A percentile compares a stretch with the other conserved stretches of the same genome.
Conservation (phyloP, 352 stramenopile species). For the Thraustochytrium striatum region DNA sequence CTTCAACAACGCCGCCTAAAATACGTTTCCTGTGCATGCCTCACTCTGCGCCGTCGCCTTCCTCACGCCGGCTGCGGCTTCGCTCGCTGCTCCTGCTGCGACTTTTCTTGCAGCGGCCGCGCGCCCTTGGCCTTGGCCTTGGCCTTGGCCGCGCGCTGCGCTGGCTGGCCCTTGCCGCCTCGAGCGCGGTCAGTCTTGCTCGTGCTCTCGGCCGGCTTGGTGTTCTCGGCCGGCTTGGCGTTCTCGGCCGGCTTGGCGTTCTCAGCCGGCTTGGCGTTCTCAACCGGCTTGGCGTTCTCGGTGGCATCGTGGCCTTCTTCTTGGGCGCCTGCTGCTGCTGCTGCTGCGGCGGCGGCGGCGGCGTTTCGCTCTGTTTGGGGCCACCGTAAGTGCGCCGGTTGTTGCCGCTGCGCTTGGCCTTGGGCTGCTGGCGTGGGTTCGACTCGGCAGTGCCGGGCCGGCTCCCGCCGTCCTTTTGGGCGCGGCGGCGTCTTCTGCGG, state of each 20-base stretch:
- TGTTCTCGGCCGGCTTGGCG: neutral
- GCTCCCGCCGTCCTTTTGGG: too few relatives aligned
- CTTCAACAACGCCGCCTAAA: slow-evolving; percentile 18
- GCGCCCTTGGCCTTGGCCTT: neutral
- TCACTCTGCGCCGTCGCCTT: neutral
- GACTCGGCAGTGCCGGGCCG: too few relatives aligned
- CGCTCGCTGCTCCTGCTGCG: neutral
- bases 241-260: neutral
- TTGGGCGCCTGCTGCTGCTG: neutral
- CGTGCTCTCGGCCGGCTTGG: neutral
- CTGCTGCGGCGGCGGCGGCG: neutral
- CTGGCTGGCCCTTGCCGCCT: neutral
- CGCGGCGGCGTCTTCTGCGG: too few relatives aligned
- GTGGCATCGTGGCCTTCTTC: neutral
- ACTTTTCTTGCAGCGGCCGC: neutral
- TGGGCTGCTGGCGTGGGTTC: too few relatives aligned
- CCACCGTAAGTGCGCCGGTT: too few relatives aligned
- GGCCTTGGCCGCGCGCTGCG: neutral
- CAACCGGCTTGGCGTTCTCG: neutral
- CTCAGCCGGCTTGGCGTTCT: neutral
- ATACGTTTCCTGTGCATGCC: neutral
- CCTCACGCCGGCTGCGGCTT: neutral
- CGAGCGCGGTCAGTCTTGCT: neutral
- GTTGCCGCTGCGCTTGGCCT: too few relatives aligned
- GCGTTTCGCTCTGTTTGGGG: too few relatives aligned